These are phyloP conservation scores for Cystobasidium ongulense DNA, from an alignment of 768 basidiomycete genomes.

Conservation along the genomic window DNA sequence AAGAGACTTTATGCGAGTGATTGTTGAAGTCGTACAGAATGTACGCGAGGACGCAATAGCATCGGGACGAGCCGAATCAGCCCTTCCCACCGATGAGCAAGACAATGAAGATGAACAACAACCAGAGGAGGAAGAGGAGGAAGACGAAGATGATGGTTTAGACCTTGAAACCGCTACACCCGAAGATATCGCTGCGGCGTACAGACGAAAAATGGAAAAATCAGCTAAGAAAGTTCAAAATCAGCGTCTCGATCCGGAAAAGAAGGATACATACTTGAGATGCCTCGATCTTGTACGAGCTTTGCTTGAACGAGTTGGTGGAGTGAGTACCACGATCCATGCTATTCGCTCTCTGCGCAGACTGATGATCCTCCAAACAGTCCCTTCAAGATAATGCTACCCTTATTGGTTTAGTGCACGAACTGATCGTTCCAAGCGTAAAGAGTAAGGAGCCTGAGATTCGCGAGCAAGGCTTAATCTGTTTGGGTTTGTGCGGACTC, in stretches of 20 bases:
- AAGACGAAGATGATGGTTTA: constrained; percentile 32
- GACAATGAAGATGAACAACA: constrained; percentile 41
- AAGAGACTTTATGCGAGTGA: constrained; percentile 73
- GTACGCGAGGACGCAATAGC: constrained; percentile 50
- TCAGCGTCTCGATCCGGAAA: constrained; percentile 55
- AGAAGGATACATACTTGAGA: constrained; percentile 60
- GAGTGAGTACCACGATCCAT: constrained; percentile 51
- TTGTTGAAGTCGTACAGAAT: constrained; percentile 79
- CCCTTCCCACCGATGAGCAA: constrained; percentile 30
- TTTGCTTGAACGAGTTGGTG: constrained; percentile 75
- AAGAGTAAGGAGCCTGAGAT: constrained; percentile 74
- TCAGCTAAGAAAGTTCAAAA: constrained; percentile 44
- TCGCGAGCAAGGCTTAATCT: constrained; percentile 69
- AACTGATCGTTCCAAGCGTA: constrained; percentile 83
- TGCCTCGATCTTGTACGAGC: constrained; percentile 71
- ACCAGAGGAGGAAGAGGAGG: constrained; percentile 31
- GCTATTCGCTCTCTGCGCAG: background rate
- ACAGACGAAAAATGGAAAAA: constrained; percentile 42
- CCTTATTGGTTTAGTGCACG: constrained; percentile 60
- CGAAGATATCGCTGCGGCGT: constrained; percentile 28
- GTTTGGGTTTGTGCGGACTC: constrained; percentile 73
- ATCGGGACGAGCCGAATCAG: background rate
- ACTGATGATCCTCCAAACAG: constrained; percentile 38
- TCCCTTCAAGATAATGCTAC: constrained; percentile 59
- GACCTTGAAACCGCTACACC: constrained; percentile 1